phyloP scores from a whole-genome alignment of 73 alveolate genomes.

The Tetrahymena borealis region DNA sequence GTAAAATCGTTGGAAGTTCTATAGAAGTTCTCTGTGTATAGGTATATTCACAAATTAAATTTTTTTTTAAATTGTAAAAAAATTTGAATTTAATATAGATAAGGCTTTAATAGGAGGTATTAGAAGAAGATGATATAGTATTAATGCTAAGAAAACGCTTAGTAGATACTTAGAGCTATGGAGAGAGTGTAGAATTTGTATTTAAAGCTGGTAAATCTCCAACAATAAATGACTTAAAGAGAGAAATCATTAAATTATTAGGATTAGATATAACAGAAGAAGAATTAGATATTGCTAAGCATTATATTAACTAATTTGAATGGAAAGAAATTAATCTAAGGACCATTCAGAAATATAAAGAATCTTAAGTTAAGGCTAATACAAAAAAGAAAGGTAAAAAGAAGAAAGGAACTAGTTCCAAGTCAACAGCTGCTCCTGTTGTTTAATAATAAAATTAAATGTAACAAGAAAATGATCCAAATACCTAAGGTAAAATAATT shows the following conservation, averaged over 20 bases:
- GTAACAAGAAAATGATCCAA: background rate
- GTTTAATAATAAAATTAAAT: background rate
- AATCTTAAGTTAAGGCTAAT: background rate
- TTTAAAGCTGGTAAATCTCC: background rate
- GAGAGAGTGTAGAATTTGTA: background rate
- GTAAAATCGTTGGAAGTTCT: background rate
- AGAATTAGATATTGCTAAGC: background rate
- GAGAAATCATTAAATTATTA: background rate
- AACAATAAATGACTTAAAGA: background rate
- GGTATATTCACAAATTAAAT: too few species aligned
- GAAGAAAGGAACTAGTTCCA: background rate
- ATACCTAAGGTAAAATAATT: too few species aligned
- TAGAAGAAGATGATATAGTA: background rate
- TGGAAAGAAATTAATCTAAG: background rate
- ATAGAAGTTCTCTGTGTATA: background rate
- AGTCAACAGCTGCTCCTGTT: background rate
- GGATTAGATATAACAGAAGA: background rate
- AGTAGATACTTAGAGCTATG: background rate
- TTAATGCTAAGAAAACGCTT: background rate
- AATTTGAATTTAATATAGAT: background rate
- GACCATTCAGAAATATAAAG: background rate
- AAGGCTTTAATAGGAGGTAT: background rate
- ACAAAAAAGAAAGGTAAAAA: background rate
- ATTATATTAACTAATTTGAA: background rate
- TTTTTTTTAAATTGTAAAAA: too few species aligned